Evolutionary conservation across 2,329 filamentous ascomycete species (phyloP).

Genomic region (Elsinoe batatas): DNA sequence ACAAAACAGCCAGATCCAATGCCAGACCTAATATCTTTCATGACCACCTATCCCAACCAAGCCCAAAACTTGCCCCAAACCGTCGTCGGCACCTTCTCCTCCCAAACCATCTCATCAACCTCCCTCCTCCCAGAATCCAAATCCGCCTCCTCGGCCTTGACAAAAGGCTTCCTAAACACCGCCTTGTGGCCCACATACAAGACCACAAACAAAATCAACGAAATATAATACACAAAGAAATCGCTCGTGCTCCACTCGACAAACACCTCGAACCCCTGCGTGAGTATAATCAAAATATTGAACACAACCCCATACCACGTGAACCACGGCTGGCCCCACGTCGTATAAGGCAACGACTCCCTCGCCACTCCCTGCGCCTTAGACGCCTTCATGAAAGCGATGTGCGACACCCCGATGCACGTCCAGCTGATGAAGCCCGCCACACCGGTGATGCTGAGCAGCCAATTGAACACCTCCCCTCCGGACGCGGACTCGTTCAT

Average conservation of each 20-base stretch:
- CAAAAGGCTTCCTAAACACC: slow-evolving; percentile 36
- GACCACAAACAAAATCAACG: slow-evolving; percentile 60
- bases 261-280: slow-evolving; percentile 40
- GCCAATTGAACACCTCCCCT: slow-evolving; percentile 61
- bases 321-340: slow-evolving; percentile 56
- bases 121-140: slow-evolving; percentile 33
- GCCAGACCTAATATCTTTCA: no score
- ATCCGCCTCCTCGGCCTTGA: slow-evolving; percentile 34
- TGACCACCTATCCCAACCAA: slow-evolving; percentile 13
- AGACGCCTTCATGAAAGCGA: slow-evolving; percentile 59
- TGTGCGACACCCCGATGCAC: slow-evolving; percentile 61
- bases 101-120: slow-evolving; percentile 27
- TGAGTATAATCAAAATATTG: slow-evolving; percentile 32
- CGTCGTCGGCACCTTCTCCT: slow-evolving; percentile 25
- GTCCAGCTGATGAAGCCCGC: slow-evolving; percentile 57
- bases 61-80: slow-evolving; percentile 26
- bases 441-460: slow-evolving; percentile 49
- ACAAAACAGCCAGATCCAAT: no score
- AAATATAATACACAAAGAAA: slow-evolving; percentile 66
- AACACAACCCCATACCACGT: slow-evolving; percentile 58
- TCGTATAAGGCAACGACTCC: slow-evolving; percentile 59
- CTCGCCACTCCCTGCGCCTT: slow-evolving; percentile 58
- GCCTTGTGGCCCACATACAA: slow-evolving; percentile 66
- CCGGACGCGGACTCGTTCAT: slow-evolving; percentile 58
- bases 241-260: slow-evolving; percentile 55